Conservation (phyloP, 345 rosid genomes). For the thale cress (Arabidopsis thaliana) region TAIR10.1 NC_003070.9:18865001-18865500, state of each 20-base stretch:
- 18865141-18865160: conserved; percentile 59
- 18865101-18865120: conserved; percentile 80
- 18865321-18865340: conserved; percentile 77
- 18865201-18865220: conserved; percentile 83
- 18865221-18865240: conserved; percentile 94
- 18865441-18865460: conserved; percentile 68
- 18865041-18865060: conserved; percentile 75
- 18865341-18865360: conserved; percentile 82
- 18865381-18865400: conserved; percentile 68
- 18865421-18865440: conserved; percentile 68
- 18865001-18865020: conserved; percentile 13
- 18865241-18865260: conserved; percentile 77
- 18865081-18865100: conserved; percentile 75
- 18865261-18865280: conserved; percentile 43
- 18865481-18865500: conserved; percentile 77
- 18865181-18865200: conserved; percentile 91
- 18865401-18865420: conserved; percentile 66
- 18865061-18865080: conserved; percentile 81
- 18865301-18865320: conserved; percentile 70
- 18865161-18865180: conserved; percentile 90
- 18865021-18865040: conserved; percentile 60
- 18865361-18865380: conserved; percentile 84
- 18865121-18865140: conserved; percentile 80
- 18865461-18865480: conserved; percentile 81
- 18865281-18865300: conserved; percentile 50